These are phyloP conservation scores for Alternaria sp. DNA, from an alignment of 2,329 filamentous ascomycete species.

Conservation along the genomic window DNA sequence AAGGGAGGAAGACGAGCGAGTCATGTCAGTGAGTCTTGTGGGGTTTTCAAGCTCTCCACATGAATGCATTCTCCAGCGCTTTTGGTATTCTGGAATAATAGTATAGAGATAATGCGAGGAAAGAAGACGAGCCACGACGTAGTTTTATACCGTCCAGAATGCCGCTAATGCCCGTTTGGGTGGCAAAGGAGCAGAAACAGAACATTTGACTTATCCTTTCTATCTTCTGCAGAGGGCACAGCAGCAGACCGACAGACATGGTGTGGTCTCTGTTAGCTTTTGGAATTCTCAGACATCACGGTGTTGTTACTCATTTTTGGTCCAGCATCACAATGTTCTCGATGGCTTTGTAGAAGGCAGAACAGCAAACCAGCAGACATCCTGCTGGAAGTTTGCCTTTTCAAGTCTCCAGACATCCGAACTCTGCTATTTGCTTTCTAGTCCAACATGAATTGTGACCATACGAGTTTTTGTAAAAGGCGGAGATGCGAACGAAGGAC, in stretches of 20 bases:
- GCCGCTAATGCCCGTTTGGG: background rate
- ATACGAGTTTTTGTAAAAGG: background rate
- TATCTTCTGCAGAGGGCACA: background rate
- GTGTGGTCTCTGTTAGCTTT: rapidly evolving
- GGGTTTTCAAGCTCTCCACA: too few relatives aligned
- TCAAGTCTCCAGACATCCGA: background rate
- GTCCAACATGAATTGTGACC: rapidly evolving
- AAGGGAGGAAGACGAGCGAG: background rate
- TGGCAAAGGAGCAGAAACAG: background rate
- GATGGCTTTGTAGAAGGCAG: rapidly evolving
- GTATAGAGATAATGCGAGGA: background rate
- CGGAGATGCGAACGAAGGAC: background rate
- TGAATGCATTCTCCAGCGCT: too few relatives aligned
- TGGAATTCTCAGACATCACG: background rate
- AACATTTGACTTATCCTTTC: background rate
- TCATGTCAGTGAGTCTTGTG: too few relatives aligned
- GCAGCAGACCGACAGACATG: background rate
- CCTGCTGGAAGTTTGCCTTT: background rate
- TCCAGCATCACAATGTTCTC: rapidly evolving
- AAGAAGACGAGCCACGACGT: rapidly evolving
- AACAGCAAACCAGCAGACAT: background rate
- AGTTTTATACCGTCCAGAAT: background rate
- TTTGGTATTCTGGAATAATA: background rate
- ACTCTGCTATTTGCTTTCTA: background rate
- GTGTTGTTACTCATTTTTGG: background rate